Evolutionary conservation across 495 filamentous ascomycete species (phyloP), one percentile per base, ranked within the genome.

Genomic region (Articulospora tetracladia): DNA sequence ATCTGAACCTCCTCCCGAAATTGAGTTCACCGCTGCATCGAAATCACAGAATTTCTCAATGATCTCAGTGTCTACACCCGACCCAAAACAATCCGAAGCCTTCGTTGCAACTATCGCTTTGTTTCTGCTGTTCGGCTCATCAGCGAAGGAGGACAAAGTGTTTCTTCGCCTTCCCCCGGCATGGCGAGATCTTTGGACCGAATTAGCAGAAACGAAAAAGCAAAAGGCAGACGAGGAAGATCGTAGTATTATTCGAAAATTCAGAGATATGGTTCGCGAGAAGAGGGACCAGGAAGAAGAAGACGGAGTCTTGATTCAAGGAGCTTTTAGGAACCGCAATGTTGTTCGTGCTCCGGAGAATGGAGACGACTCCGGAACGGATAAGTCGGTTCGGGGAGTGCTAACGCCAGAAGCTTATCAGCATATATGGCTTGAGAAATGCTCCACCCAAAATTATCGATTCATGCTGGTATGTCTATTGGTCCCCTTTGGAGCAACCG

Each of bases 181-280:
- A 3, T 97, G 92, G 89, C 83, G 92, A 67, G 91, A 93, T 50
- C 74, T 97, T 13, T 98, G 90, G 87, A 78, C 80, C 1, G 92
- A 97, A 66, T 80, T 96, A 57, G 80, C 85, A 0, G 82, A 81
- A 32, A 69, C 79, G 30, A 90, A 84, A 66, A 91, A 90, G 72
- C 77, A 78, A 32, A 84, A 86, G 64, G 75, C 79, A 15, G 86
- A 93, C 68, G 81, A 83, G 27, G 67, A 72, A 15, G 93, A 98
- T 67, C 86, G 91, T 48, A 65, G 75, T 20, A 74, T 76, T 1
- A 72, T 97, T 30, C 79, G 80, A 48, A 73, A 77, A n/a, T 68
- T 93, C 50, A 78, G 83, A n/a, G 74, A 76, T 30, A 66, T 90
- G 19, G 76, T 92, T 30, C 77, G 81, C 26, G 76, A 78, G 53